Evolutionary conservation across 257 asterid species (phyloP), one percentile per base, ranked within the genome.

Genomic region (Anisodus acutangulus): DNA sequence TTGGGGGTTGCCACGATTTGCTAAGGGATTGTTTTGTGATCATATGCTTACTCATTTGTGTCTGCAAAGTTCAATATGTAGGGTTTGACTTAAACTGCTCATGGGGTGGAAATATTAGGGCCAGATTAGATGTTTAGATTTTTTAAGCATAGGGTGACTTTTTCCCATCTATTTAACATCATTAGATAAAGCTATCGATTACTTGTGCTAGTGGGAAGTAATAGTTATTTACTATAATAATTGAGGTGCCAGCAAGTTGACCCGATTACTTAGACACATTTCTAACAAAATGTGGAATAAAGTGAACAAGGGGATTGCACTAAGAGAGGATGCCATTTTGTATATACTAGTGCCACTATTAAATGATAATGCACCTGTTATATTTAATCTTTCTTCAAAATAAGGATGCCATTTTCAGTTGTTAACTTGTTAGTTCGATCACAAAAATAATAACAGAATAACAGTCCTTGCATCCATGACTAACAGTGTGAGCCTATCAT

Each of bases 401-500:
- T 66, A 45, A 66, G 19, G 72, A 66, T 9, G 12, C 53, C 53
- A 68, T 37, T 26, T 78, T 53, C 16, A 26, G 26, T 15, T 51
- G 15, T 51, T 58, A 51, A 26, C 15, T 15, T 51, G 15, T 51
- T 58, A 51, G 81, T 22, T 53, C 2, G 6, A 37, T 78, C 64
- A 53, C 49, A 26, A 53, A 51, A 53, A 13, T 78, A 16, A 43
- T 35, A 43, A 31, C 35, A 31, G 31, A 17, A 70, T 39, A 43
- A 22, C 80, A 19, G 19, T 72, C 60, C 80, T 47, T 72, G 59
- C 41, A 72, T 72, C 58, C 59, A 72, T 47, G 62, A 53, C 2
- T 70, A 70, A 41, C 78, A 4, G 35, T 70, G 78, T 69, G 22
- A 49, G 43, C 64, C 64, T 76, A 78, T 78, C 64, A 26, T 78